Percentiles rank a stretch among this genome's conserved stretches.
Conservation (phyloP, 805 yeast genomes). For the Candida maltosa region DNA sequence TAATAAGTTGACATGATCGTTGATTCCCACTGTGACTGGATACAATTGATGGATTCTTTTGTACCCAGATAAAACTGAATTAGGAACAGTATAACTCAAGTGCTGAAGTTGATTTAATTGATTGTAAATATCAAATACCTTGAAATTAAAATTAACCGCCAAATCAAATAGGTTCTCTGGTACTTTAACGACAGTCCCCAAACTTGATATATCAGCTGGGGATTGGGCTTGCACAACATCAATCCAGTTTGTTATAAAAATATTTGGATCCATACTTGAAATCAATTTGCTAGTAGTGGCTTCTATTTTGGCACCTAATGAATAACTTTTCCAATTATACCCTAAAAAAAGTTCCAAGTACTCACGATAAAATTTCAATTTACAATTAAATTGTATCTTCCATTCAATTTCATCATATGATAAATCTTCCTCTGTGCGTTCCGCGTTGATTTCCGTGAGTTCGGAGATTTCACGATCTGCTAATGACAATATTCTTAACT, state of each 20-base stretch:
- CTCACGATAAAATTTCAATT: slow-evolving; percentile 20
- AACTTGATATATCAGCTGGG: slow-evolving; percentile 1
- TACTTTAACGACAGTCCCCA: slow-evolving; percentile 40
- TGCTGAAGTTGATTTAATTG: slow-evolving; percentile 51
- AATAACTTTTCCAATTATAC: slow-evolving; percentile 33
- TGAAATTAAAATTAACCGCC: slow-evolving; percentile 49
- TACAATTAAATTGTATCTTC: slow-evolving; percentile 17
- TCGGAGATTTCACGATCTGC: slow-evolving; percentile 25
- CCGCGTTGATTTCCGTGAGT: slow-evolving; percentile 13
- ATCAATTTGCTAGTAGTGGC: slow-evolving; percentile 45
- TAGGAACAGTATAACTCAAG: slow-evolving; percentile 58
- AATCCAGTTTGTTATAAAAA: slow-evolving; percentile 50
- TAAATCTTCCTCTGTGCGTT: no score
- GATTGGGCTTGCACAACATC: slow-evolving; percentile 8
- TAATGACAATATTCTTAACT: slow-evolving; percentile 25
- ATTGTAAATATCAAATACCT: slow-evolving; percentile 40
- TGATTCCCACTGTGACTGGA: slow-evolving; percentile 54
- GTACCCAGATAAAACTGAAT: slow-evolving; percentile 42
- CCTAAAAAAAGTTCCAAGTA: slow-evolving; percentile 28
- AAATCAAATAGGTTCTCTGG: slow-evolving; percentile 25
- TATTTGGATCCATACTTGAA: slow-evolving; percentile 43
- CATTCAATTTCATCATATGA: slow-evolving; percentile 10
- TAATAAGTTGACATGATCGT: slow-evolving; percentile 5
- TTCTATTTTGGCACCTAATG: slow-evolving; percentile 56
- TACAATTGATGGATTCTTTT: slow-evolving; percentile 49